Evolutionary conservation across 768 basidiomycete species (phyloP).

Genomic region (Gloeopeniophorella convolvens): DNA sequence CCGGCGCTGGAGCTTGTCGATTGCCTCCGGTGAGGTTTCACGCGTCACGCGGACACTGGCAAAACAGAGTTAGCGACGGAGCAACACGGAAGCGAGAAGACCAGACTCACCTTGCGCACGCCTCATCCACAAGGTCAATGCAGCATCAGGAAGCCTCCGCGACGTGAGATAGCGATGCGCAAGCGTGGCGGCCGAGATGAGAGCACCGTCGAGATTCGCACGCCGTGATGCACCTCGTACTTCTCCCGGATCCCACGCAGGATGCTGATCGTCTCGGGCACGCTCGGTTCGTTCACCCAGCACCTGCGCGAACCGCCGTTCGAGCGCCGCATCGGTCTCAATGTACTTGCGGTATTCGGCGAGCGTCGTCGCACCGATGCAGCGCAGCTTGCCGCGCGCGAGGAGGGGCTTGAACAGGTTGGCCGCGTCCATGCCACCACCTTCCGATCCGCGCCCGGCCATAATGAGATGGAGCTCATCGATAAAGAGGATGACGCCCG

Average conservation of each 20-base stretch:
- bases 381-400: constrained; percentile 71
- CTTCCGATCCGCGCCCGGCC: constrained; percentile 76
- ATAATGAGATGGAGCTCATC: constrained; percentile 94
- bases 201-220: constrained; percentile 81
- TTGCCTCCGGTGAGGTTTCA: constrained; percentile 90
- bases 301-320: constrained; percentile 90
- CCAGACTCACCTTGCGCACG: constrained; percentile 66
- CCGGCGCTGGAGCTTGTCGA: constrained; percentile 83
- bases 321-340: constrained; percentile 87
- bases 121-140: constrained; percentile 90
- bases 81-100: background rate
- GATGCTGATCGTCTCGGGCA: constrained; percentile 87
- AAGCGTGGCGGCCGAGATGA: constrained; percentile 85
- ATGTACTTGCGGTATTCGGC: constrained; percentile 91
- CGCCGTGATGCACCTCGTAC: constrained; percentile 84
- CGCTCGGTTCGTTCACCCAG: constrained; percentile 86
- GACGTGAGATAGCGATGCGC: constrained; percentile 91
- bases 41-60: constrained; percentile 82
- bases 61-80: constrained; percentile 10
- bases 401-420: constrained; percentile 91
- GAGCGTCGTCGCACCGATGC: constrained; percentile 89
- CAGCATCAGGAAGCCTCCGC: constrained; percentile 72
- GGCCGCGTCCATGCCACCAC: constrained; percentile 90
- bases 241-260: constrained; percentile 91
- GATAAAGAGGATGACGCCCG: constrained; percentile 85